Base-by-base conservation (phyloP, 805 yeast species). In the Metschnikowia santaceciliae region DNA sequence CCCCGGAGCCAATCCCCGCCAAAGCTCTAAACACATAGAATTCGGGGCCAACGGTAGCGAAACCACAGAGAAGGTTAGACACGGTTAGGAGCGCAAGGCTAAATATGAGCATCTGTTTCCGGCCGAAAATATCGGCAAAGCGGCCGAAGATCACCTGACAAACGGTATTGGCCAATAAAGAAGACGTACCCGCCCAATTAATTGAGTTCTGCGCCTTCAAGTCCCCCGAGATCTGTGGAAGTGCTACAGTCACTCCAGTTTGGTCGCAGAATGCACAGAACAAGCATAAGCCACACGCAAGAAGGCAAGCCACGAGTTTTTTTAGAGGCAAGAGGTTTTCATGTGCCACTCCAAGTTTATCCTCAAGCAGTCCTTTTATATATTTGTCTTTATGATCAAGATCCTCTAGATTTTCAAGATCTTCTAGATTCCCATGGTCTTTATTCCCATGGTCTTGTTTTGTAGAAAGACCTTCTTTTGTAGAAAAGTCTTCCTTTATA, bases 71-170 rank as follows among this genome's bases (percentile, higher is more conserved):
- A 54, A 64, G 74, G 71, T 37, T 83, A 19, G 76, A 80, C 1
- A 77, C 32, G 0, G 71, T 74, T 52, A 81, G 75, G 54, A 79
- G 64, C 15, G 61, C 62, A 42, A 80, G 76, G 0, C 79, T 78
- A 38, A 67, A 54, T 6, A 80, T 52, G 8, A 81, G 61, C 7
- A 78, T 71, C 10, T 68, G 64, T 49, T 75, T 75, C 46, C 87
- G 67, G 6, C 87, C 86, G 54, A 77, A 70, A 20, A 87, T 78
- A 56, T 88, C 92, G 40, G 86, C 78, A 32, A 86, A 69, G 51
- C 84, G 79, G 4, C 92, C 94, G 50, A 82, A 84, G 23, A 87
- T 63, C 0, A 90, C 91, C 66, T 86, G 91, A 64, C 85, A 84
- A 1, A 88, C 87, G 3, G 88, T 79, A 53, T 81, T 82, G 1